Conservation (phyloP, 495 filamentous ascomycete species). For the Evernia prunastri region DNA sequence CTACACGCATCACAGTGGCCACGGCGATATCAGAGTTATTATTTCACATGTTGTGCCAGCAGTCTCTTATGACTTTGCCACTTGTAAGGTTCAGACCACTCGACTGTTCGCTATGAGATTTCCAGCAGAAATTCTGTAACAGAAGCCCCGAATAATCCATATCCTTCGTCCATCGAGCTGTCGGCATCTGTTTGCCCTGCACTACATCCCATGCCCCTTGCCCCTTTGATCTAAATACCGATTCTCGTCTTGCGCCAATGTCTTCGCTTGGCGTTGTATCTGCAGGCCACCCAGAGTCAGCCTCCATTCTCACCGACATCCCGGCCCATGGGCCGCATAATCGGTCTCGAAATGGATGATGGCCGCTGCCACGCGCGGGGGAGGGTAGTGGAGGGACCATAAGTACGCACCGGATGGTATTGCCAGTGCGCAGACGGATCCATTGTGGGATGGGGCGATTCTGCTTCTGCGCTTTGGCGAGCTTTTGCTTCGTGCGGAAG, state of each 20-base stretch:
- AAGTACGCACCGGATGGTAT: slow-evolving; percentile 77
- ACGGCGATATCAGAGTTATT: background rate
- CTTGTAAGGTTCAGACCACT: background rate
- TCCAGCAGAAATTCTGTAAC: no score
- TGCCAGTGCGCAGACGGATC: slow-evolving; percentile 95
- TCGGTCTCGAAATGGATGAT: background rate
- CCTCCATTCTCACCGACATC: background rate
- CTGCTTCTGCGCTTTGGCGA: slow-evolving; percentile 99
- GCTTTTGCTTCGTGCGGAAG: slow-evolving; percentile 99
- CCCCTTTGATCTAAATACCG: slow-evolving; percentile 65
- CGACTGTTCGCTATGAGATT: background rate
- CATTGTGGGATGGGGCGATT: slow-evolving; percentile 99
- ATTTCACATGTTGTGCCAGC: background rate
- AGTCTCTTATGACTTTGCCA: background rate
- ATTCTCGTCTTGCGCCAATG: slow-evolving; percentile 99
- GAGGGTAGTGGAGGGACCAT: background rate
- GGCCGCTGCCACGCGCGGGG: background rate
- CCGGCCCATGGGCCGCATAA: background rate
- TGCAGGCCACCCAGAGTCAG: slow-evolving; percentile 36
- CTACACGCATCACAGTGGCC: background rate
- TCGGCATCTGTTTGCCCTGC: background rate
- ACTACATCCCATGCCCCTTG: background rate
- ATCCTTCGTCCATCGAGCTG: background rate
- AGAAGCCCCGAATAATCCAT: slow-evolving; percentile 4
- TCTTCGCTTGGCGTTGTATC: slow-evolving; percentile 99